Conservation (phyloP, 495 filamentous ascomycete species). For the Penicillium bialowiezense region DNA sequence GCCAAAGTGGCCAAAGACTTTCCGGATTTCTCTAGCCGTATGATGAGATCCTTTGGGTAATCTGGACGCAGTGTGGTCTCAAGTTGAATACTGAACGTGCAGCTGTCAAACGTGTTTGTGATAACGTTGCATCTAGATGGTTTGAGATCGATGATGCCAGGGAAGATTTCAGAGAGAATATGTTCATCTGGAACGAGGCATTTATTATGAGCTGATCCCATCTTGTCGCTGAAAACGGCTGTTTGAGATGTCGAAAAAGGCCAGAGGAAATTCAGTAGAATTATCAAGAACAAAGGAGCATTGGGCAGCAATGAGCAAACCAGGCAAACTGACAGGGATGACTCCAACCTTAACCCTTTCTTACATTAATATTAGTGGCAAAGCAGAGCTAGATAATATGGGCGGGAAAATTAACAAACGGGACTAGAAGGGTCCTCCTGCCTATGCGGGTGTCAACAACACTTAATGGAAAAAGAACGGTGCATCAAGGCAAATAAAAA, state of each 20-base stretch:
- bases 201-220: not conserved
- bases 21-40: slow-evolving; percentile 2
- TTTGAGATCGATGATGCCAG: not conserved
- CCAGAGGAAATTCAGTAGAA: not conserved
- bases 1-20: slow-evolving; percentile 1
- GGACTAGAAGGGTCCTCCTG: no score
- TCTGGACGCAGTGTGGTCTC: not conserved
- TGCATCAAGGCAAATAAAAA: no score
- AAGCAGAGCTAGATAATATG: no score
- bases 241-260: not conserved
- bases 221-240: not conserved
- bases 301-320: no score
- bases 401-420: no score
- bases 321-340: no score
- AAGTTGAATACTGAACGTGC: slow-evolving; percentile 4
- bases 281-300: not conserved
- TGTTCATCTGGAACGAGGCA: not conserved
- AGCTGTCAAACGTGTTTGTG: slow-evolving; percentile 3
- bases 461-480: no score
- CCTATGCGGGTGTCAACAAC: no score
- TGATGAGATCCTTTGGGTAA: not conserved
- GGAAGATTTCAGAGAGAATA: slow-evolving; percentile 2
- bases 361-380: no score
- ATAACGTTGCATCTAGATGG: not conserved
- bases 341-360: no score